Evolutionary conservation across 495 filamentous ascomycete species (phyloP), one percentile per base, ranked within the genome.

Genomic region (Xylaria venustula): DNA sequence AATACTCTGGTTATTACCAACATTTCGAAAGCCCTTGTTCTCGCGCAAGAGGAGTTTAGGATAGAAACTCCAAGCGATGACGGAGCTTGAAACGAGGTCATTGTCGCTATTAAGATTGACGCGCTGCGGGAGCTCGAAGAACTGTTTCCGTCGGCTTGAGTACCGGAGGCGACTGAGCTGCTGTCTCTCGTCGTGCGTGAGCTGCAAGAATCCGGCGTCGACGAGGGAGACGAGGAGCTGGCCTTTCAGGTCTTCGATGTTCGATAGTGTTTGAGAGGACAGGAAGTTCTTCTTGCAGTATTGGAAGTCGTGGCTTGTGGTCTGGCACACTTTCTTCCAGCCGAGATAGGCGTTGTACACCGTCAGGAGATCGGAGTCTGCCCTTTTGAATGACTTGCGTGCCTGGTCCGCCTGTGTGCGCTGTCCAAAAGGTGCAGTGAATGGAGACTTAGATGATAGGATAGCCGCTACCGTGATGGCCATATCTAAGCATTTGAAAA

Each of bases 251-350:
- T 98, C 94, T 67, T 98, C 94, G 62, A 98, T 97, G 53, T 90
- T 93, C 15, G 84, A 81, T 0, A 98, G 80, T 0, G 90, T 93
- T 69, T 95, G 92, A 4, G 83, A 77, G 17, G 85, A 92, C 52
- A 98, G 83, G 68, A 89, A 97, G 72, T 94, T 96, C 77, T 92
- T 96, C 30, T 88, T 85, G 73, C 94, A 98, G 74, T 94, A 98
- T 52, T 90, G 82, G 56, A 84, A 88, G 65, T 96, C 92, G 58
- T 88, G 87, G 1, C 81, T 79, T 41, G 76, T 82, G 0, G 75
- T 65, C 67, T 83, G 76, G 70, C 90, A 93, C 6, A 89, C 82
- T 41, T 87, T 85, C 61, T 89, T 90, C 94, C 94, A 98, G 6
- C 88, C 80, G 45, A 83, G 82, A 72, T 98, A 98, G 0, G 92